phyloP scores from a whole-genome alignment of 2,329 filamentous ascomycete species.

The Bipolaris cookei region DNA sequence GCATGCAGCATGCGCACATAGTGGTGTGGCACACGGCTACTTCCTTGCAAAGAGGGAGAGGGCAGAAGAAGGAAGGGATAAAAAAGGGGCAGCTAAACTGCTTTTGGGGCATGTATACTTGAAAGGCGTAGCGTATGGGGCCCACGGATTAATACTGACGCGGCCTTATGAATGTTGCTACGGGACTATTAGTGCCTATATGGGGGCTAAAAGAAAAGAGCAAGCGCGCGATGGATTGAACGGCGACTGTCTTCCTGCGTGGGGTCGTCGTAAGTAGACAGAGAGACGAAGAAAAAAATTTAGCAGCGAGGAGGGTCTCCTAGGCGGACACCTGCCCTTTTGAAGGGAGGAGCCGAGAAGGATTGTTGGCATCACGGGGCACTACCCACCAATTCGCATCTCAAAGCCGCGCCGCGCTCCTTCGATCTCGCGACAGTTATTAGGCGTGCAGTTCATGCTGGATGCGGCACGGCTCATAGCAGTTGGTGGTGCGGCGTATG shows the following conservation, averaged over 20 bases:
- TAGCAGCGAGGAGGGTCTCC: background rate
- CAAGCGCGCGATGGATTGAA: too few species aligned
- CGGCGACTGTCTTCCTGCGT: background rate
- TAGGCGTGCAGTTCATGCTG: conserved; percentile 13
- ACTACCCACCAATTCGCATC: conserved; percentile 1
- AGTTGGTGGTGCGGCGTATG: conserved; percentile 9
- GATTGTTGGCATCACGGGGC: conserved; percentile 10
- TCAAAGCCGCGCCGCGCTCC: background rate
- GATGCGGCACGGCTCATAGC: conserved; percentile 15
- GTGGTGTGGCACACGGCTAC: too few species aligned
- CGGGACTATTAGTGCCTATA: too few species aligned
- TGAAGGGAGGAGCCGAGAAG: conserved; percentile 14
- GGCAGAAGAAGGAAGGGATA: too few species aligned
- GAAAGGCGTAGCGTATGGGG: too few species aligned
- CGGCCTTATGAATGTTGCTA: too few species aligned
- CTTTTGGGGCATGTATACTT: too few species aligned
- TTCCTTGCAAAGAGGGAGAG: too few species aligned
- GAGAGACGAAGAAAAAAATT: conserved; percentile 2
- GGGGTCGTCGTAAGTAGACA: background rate
- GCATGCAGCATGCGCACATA: too few species aligned
- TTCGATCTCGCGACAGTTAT: conserved; percentile 9
- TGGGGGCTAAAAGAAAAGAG: too few species aligned
- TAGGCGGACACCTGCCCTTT: conserved; percentile 11
- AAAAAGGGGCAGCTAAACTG: too few species aligned
- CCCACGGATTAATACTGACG: too few species aligned